Conservation (phyloP, 345 rosid genomes). For the Brassica nigra region DNA sequence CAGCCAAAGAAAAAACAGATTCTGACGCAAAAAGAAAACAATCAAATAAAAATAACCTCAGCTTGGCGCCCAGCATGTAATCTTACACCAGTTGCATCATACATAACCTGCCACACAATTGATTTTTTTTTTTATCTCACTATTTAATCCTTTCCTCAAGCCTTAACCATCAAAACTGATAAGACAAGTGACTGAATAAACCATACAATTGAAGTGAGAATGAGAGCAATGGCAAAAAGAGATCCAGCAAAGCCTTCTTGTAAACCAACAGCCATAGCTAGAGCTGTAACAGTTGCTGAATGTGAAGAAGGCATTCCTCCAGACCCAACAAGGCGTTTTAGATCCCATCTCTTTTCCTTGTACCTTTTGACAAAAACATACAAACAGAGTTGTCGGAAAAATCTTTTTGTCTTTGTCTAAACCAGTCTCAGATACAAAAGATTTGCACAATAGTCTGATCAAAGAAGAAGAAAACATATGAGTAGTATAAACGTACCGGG, state of each 20-base stretch:
- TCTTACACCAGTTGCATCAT: slow-evolving; percentile 88
- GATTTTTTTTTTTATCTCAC: neutral
- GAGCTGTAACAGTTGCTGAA: slow-evolving; percentile 78
- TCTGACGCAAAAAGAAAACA: slow-evolving; percentile 7
- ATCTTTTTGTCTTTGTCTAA: neutral
- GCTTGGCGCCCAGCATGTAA: slow-evolving; percentile 95
- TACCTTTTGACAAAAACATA: slow-evolving; percentile 56
- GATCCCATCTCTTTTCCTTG: slow-evolving; percentile 68
- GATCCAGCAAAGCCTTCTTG: slow-evolving; percentile 78
- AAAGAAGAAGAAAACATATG: neutral
- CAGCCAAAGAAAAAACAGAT: neutral
- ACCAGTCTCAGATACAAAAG: neutral
- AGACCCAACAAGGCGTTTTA: slow-evolving; percentile 75
- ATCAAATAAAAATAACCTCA: slow-evolving; percentile 52
- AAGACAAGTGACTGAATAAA: neutral
- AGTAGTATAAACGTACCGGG: slow-evolving; percentile 49
- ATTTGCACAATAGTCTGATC: no score
- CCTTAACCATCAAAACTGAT: neutral
- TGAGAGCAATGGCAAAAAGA: slow-evolving; percentile 57
- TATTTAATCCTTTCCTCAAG: neutral
- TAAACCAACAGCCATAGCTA: slow-evolving; percentile 68
- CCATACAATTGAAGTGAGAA: slow-evolving; percentile 76
- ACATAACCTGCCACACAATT: slow-evolving; percentile 65
- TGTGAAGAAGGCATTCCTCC: slow-evolving; percentile 99
- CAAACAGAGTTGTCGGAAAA: slow-evolving; percentile 20